Evolutionary conservation across 495 filamentous ascomycete genomes (phyloP).

Genomic region (Pseudoneurospora amorphoporcata): DNA sequence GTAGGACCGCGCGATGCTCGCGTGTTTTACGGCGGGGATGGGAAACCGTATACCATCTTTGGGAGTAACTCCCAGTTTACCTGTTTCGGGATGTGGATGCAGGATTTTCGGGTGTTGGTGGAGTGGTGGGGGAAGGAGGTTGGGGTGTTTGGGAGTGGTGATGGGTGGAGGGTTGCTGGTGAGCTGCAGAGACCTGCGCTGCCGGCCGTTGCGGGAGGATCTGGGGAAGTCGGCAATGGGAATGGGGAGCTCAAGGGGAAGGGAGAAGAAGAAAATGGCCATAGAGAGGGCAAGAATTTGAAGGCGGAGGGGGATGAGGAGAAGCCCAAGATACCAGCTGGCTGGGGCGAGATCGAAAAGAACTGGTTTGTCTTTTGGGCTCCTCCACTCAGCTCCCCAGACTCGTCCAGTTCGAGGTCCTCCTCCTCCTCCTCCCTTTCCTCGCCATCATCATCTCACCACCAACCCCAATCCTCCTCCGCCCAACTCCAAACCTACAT

Average conservation of each 20-base stretch:
- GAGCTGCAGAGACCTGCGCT: constrained; percentile 38
- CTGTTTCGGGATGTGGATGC: constrained; percentile 44
- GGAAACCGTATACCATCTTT: constrained; percentile 33
- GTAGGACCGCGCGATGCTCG: constrained; percentile 43
- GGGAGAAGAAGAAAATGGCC: no score
- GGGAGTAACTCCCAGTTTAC: constrained; percentile 39
- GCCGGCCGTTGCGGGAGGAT: not conserved
- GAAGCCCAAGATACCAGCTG: not conserved
- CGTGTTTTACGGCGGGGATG: constrained; percentile 39
- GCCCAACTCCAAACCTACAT: constrained; percentile 23
- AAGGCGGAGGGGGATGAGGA: not conserved
- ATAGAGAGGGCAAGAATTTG: no score
- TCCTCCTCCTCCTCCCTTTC: not conserved
- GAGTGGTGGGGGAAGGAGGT: constrained; percentile 21
- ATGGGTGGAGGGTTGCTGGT: constrained; percentile 26
- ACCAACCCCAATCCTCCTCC: not conserved
- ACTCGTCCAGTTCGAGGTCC: not conserved
- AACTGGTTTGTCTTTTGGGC: constrained; percentile 52
- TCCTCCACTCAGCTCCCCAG: not conserved
- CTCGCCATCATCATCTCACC: not conserved
- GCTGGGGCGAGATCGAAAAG: constrained; percentile 35
- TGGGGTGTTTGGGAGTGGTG: not conserved
- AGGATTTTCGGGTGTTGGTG: constrained; percentile 38
- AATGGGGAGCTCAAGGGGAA: not conserved
- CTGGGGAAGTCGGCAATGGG: not conserved